Base-by-base conservation (phyloP, 371 early-diverging fungal species). In the Apophysomyces ossiformis region DNA sequence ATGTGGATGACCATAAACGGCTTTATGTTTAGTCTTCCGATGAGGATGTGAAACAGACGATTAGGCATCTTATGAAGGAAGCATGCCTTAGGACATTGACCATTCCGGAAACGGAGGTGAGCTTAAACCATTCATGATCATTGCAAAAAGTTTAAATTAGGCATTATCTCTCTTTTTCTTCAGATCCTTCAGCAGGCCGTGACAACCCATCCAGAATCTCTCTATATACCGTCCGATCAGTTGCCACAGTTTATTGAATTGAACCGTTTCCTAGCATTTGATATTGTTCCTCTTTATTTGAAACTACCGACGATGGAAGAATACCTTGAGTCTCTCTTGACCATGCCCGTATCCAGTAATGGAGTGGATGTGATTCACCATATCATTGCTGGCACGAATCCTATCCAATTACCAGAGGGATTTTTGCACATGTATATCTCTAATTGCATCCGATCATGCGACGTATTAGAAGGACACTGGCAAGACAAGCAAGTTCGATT, bases 311-410 rank as follows among this genome's bases (percentile, higher is more conserved):
- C 65, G 18, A 47, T 15, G 43, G 37, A 3, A 9, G 47, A 76
- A 36, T 81, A 79, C 66, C 57, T 79, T 5, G 65, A 79, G 35
- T 69, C 78, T 0, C 50, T 82, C 7, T 41, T 79, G 12, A 64
- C 64, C 26, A 57, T 71, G 6, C 65, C 70, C 15, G 63, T 83
- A 1, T 70, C 73, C 1, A 68, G 59, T 4, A 72, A 74, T 46
- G 87, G 89, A 4, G 66, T 92, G 39, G 92, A 92, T 64, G 85
- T 90, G 13, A 77, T 92, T 26, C 88, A 90, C 66, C 83, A 83
- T 26, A 64, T 90, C 26, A 67, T 85, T 1, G 78, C 78, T 0
- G 72, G 78, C 15, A 67, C 71, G 0, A 58, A 69, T n/a, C 67
- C 59, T 11, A 50, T 15, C 37, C 36, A 11, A 16, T 16, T 90